These are phyloP conservation scores for Verruconis gallopava DNA, from an alignment of 2,329 filamentous ascomycete species.

Conservation along the genomic window DNA sequence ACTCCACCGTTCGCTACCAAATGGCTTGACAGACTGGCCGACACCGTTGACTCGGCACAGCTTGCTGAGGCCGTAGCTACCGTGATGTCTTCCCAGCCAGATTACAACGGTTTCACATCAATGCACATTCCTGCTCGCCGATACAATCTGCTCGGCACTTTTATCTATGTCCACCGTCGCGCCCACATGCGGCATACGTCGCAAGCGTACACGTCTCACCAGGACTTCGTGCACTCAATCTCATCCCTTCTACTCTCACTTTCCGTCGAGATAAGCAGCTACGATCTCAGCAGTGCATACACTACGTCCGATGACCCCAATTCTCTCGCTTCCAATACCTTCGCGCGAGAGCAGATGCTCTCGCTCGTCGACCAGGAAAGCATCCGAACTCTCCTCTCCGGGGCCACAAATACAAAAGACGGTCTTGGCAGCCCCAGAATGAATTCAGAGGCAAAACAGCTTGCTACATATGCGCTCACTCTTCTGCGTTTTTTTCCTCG, in stretches of 20 bases:
- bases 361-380: slow-evolving; percentile 64
- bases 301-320: slow-evolving; percentile 17
- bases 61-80: slow-evolving; percentile 22
- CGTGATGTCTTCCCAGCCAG: slow-evolving; percentile 17
- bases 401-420: slow-evolving; percentile 14
- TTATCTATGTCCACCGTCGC: slow-evolving; percentile 44
- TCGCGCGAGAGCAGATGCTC: slow-evolving; percentile 52
- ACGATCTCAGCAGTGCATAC: slow-evolving; percentile 22
- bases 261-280: slow-evolving; percentile 42
- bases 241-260: slow-evolving; percentile 43
- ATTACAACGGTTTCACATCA: slow-evolving; percentile 17
- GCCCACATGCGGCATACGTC: slow-evolving; percentile 29
- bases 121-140: slow-evolving; percentile 28
- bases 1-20: slow-evolving; percentile 21
- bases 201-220: slow-evolving; percentile 31
- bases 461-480: slow-evolving; percentile 78
- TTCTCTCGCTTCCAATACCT: slow-evolving; percentile 24
- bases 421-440: slow-evolving; percentile 1
- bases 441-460: slow-evolving; percentile 51
- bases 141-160: slow-evolving; percentile 45
- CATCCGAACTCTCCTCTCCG: slow-evolving; percentile 48
- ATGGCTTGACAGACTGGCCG: slow-evolving; percentile 30
- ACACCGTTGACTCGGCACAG: slow-evolving; percentile 38
- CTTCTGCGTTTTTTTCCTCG: slow-evolving; percentile 74
- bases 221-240: slow-evolving; percentile 42